Percentiles rank a stretch among this genome's conserved stretches.
Evolutionary conservation across 1,284 basidiomycete species (phyloP).

Genomic region (Flammula alnicola): DNA sequence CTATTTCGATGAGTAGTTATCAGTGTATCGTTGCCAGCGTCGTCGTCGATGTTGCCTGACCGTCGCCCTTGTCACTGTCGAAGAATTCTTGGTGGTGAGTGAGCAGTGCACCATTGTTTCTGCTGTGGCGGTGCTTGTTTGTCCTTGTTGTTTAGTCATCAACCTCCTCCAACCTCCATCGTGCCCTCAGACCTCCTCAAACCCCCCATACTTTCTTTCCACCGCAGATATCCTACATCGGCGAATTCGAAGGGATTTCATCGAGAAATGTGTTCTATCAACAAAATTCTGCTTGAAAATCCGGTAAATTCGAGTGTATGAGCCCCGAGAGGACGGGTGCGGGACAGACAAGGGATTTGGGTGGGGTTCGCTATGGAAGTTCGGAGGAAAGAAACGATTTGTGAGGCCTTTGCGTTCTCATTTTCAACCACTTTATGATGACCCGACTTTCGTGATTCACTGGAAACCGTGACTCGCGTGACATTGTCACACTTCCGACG

Average conservation of each 20-base stretch:
- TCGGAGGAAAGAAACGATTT: conserved; percentile 19
- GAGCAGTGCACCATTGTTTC: conserved; percentile 22
- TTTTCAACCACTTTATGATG: conserved; percentile 17
- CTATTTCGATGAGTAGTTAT: background rate
- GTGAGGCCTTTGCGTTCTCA: conserved; percentile 4
- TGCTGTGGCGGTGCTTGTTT: conserved; percentile 32
- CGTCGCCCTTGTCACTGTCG: conserved; percentile 11
- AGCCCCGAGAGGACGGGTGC: background rate
- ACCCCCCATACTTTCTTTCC: background rate
- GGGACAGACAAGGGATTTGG: conserved; percentile 5
- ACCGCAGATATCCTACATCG: conserved; percentile 5
- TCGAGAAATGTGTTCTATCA: background rate
- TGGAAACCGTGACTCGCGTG: conserved; percentile 5
- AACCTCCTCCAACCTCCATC: conserved; percentile 1
- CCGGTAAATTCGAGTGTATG: conserved; percentile 7
- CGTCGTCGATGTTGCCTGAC: conserved; percentile 14
- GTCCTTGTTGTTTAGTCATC: conserved; percentile 17
- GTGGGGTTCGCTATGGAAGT: conserved; percentile 20
- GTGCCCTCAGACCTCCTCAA: conserved; percentile 1
- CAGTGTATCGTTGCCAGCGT: background rate
- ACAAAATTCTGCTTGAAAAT: conserved; percentile 11
- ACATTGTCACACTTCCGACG: conserved; percentile 2
- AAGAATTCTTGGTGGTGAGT: conserved; percentile 18
- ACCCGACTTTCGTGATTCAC: conserved; percentile 8
- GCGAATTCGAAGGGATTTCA: background rate